These are phyloP conservation scores for Saccharomyces hybrid DNA, from an alignment of 1,139 yeast genomes.

Conservation along the genomic window DNA sequence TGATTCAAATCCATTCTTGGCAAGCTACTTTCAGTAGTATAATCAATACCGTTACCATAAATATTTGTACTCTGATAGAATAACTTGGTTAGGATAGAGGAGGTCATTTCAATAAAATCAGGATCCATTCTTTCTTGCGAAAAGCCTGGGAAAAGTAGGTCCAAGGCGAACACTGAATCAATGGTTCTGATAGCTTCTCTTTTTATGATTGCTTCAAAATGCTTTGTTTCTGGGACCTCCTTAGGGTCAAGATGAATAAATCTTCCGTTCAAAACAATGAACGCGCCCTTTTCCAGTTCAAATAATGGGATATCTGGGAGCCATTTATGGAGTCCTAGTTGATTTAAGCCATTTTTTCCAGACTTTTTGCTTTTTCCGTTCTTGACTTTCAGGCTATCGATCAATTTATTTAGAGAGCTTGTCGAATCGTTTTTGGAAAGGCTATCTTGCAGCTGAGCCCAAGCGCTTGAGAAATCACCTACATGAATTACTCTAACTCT, in stretches of 20 bases:
- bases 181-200: constrained; percentile 47
- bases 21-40: constrained; percentile 23
- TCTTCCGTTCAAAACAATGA: constrained; percentile 29
- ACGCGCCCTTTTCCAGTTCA: constrained; percentile 12
- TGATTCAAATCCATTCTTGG: constrained; percentile 39
- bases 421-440: constrained; percentile 7
- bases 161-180: constrained; percentile 37
- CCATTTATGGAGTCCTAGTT: constrained; percentile 15
- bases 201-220: constrained; percentile 44
- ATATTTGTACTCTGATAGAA: constrained; percentile 40
- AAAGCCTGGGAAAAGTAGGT: constrained; percentile 14
- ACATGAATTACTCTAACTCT: constrained; percentile 25
- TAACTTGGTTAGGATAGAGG: constrained; percentile 35
- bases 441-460: constrained; percentile 14
- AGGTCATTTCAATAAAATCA: constrained; percentile 37
- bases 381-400: neutral
- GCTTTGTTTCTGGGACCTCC: constrained; percentile 30
- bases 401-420: neutral
- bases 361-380: neutral
- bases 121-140: constrained; percentile 20
- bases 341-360: constrained; percentile 1
- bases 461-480: constrained; percentile 11
- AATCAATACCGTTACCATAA: constrained; percentile 33
- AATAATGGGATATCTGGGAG: constrained; percentile 19
- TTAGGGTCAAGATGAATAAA: constrained; percentile 20